Evolutionary conservation across 2,329 filamentous ascomycete genomes (phyloP).

Genomic region (Botrytis paeoniae): DNA sequence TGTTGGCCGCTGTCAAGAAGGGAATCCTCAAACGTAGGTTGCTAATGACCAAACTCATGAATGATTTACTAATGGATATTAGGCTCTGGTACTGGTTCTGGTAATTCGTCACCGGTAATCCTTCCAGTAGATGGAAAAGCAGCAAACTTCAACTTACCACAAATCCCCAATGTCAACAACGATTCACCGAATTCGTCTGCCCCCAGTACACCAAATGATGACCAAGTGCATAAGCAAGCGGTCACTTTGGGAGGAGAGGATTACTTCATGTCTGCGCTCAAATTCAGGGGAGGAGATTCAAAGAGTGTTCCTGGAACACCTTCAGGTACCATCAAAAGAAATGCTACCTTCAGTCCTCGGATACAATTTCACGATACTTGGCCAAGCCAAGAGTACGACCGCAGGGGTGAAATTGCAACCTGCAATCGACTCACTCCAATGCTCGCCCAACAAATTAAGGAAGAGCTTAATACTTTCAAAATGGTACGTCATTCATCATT

Average conservation of each 20-base stretch:
- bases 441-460: slow-evolving; percentile 98
- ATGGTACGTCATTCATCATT: slow-evolving; percentile 64
- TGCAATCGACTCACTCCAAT: slow-evolving; percentile 97
- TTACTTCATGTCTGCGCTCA: slow-evolving; percentile 79
- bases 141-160: slow-evolving; percentile 55
- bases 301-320: slow-evolving; percentile 81
- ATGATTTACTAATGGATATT: slow-evolving; percentile 34
- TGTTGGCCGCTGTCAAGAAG: slow-evolving; percentile 88
- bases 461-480: slow-evolving; percentile 98
- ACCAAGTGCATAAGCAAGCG: slow-evolving; percentile 65
- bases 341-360: slow-evolving; percentile 80
- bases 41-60: not conserved
- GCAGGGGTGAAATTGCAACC: slow-evolving; percentile 91
- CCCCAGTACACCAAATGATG: slow-evolving; percentile 83
- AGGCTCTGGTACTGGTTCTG: slow-evolving; percentile 48
- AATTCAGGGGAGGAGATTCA: slow-evolving; percentile 70
- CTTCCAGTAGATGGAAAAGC: slow-evolving; percentile 56
- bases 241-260: slow-evolving; percentile 74
- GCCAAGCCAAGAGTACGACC: slow-evolving; percentile 93
- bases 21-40: slow-evolving; percentile 87
- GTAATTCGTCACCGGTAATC: slow-evolving; percentile 66
- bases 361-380: slow-evolving; percentile 96
- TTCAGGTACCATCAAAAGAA: slow-evolving; percentile 57
- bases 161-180: slow-evolving; percentile 56
- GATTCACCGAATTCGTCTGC: slow-evolving; percentile 83